Percentiles rank a stretch among this genome's conserved stretches.
These are phyloP conservation scores for Pythium biforme DNA, from an alignment of 352 stramenopile species.

Conservation along the genomic window DNA sequence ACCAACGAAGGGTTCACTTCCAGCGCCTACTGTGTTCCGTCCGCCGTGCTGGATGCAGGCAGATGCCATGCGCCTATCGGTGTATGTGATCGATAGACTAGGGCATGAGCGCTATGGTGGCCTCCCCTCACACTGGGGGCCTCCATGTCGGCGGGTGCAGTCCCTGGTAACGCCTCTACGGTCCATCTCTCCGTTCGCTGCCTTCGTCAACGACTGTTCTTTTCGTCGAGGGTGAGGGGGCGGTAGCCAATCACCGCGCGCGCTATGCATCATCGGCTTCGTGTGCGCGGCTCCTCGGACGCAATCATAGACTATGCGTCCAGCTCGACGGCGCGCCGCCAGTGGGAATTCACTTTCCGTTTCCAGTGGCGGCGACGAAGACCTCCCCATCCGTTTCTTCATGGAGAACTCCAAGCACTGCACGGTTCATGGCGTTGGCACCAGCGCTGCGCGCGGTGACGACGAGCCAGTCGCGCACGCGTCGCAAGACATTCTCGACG, in stretches of 20 bases:
- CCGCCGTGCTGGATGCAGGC: too few relatives aligned
- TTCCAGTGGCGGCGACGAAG: background rate
- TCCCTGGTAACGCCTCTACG: too few relatives aligned
- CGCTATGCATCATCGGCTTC: conserved; percentile 15
- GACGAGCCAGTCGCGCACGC: conserved; percentile 20
- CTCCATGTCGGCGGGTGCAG: too few relatives aligned
- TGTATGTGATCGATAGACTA: too few relatives aligned
- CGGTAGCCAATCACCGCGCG: conserved; percentile 9
- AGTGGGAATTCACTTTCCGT: background rate
- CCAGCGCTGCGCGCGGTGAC: background rate
- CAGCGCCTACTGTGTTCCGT: background rate
- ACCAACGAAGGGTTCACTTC: conserved; percentile 10
- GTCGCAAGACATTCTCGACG: conserved; percentile 53
- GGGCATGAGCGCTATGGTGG: too few relatives aligned
- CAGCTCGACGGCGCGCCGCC: background rate
- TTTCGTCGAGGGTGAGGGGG: background rate
- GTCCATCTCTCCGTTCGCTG: background rate
- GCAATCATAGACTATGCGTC: conserved; percentile 2
- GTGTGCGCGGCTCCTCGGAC: conserved; percentile 13
- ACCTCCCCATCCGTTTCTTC: background rate
- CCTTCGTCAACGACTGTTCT: background rate
- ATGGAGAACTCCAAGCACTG: conserved; percentile 7
- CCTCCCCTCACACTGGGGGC: too few relatives aligned
- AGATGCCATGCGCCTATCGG: too few relatives aligned
- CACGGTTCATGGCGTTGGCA: conserved; percentile 14